Evolutionary conservation across 1,139 yeast genomes (phyloP).

Genomic region (Kodamaea anthophila): DNA sequence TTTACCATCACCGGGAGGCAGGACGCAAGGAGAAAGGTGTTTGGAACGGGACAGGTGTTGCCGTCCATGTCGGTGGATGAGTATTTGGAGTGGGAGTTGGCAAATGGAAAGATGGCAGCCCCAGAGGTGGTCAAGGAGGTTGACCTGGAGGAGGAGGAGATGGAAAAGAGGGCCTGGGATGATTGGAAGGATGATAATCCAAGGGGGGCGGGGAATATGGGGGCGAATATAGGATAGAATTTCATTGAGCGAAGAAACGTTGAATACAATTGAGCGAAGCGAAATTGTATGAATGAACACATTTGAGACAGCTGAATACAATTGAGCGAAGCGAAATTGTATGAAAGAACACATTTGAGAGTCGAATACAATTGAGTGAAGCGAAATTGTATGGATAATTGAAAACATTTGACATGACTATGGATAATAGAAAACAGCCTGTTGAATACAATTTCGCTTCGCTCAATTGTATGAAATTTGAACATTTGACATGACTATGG

Average conservation of each 20-base stretch:
- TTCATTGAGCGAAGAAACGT: too few species aligned
- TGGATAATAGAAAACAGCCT: too few species aligned
- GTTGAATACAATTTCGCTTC: too few species aligned
- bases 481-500: too few species aligned
- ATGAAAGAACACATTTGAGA: not conserved
- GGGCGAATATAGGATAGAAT: conserved; percentile 70
- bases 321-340: not conserved
- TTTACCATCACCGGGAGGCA: conserved; percentile 69
- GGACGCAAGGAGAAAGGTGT: conserved; percentile 57
- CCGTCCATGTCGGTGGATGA: conserved; percentile 97
- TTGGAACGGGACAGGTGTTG: conserved; percentile 86
- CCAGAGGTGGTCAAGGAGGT: conserved; percentile 35
- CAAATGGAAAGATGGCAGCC: conserved; percentile 71
- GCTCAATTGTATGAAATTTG: too few species aligned
- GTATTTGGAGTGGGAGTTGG: conserved; percentile 76
- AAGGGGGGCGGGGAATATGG: conserved; percentile 85
- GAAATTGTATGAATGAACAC: not conserved
- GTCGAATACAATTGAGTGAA: too few species aligned
- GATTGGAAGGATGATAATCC: conserved; percentile 85
- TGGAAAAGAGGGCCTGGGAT: conserved; percentile 79
- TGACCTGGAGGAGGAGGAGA: conserved; percentile 26
- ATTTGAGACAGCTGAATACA: not conserved
- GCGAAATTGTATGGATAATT: too few species aligned
- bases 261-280: not conserved
- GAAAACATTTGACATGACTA: too few species aligned